Conservation (phyloP, 495 filamentous ascomycete genomes). For the Aspergillus heteromorphus region DNA sequence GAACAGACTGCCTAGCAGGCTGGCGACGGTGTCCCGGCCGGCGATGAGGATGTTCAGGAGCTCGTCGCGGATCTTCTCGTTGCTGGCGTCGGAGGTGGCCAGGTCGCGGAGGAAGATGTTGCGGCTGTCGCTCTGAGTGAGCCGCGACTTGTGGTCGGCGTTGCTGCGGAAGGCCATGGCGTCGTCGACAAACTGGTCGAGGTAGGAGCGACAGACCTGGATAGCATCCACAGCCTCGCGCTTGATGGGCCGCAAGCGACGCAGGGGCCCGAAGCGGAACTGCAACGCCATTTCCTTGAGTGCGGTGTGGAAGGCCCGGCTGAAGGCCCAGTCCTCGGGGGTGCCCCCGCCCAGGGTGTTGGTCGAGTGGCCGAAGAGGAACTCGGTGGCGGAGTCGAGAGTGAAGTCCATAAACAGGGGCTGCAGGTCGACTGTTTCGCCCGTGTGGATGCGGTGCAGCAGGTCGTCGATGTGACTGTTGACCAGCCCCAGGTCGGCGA, state of each 20-base stretch:
- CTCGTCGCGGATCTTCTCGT: conserved; percentile 54
- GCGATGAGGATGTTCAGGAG: conserved; percentile 62
- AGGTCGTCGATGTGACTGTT: conserved; percentile 38
- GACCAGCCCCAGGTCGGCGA: conserved; percentile 26
- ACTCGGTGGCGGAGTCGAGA: conserved; percentile 63
- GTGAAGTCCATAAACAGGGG: conserved; percentile 57
- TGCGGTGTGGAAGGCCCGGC: no score
- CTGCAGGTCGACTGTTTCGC: conserved; percentile 26
- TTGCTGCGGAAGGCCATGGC: conserved; percentile 37
- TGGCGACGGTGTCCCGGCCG: conserved; percentile 63
- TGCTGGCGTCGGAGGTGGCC: conserved; percentile 51
- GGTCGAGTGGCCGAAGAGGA: conserved; percentile 57
- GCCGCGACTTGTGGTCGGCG: no score
- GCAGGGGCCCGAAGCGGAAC: no score
- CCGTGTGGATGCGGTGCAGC: conserved; percentile 15
- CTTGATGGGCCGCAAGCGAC: no score
- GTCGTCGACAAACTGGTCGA: conserved; percentile 36
- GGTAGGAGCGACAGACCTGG: conserved; percentile 44
- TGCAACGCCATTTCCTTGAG: no score
- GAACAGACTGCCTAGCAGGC: conserved; percentile 57
- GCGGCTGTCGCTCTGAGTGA: no score
- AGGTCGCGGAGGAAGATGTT: conserved; percentile 62
- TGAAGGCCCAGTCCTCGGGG: conserved; percentile 42
- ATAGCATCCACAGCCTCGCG: no score
- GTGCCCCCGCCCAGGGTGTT: conserved; percentile 38